Evolutionary conservation across 2,329 filamentous ascomycete species (phyloP).

Genomic region (Calonectria crousiana): DNA sequence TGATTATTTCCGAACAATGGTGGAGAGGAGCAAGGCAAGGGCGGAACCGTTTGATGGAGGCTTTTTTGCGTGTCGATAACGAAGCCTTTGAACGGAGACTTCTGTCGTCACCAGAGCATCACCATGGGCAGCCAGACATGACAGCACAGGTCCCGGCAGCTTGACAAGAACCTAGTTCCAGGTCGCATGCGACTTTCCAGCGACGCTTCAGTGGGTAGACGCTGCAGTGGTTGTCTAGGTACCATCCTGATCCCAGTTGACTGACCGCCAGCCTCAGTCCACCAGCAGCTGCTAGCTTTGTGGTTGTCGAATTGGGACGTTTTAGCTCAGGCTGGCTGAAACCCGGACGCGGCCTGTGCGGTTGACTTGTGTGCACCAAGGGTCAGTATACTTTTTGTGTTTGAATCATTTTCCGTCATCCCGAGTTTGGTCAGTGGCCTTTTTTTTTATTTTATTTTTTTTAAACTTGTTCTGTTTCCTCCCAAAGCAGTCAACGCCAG

Average conservation of each 20-base stretch:
- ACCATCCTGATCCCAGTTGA: background rate
- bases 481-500: background rate
- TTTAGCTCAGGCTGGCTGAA: conserved; percentile 1
- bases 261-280: conserved; percentile 11
- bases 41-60: background rate
- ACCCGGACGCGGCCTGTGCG: background rate
- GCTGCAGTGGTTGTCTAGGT: conserved; percentile 11
- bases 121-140: background rate
- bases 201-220: background rate
- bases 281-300: background rate
- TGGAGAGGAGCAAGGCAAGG: background rate
- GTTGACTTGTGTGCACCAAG: background rate
- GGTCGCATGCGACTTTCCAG: background rate
- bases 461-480: background rate
- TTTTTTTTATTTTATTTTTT: background rate
- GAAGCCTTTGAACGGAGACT: background rate
- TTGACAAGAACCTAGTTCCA: background rate
- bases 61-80: background rate
- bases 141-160: background rate
- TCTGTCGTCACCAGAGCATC: background rate
- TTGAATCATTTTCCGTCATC: conserved; percentile 2
- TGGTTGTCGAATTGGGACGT: background rate
- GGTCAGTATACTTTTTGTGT: background rate
- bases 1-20: background rate
- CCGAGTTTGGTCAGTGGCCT: background rate